phyloP scores from a whole-genome alignment of 139 green algal genomes.

The Chlorella sorokiniana region DNA sequence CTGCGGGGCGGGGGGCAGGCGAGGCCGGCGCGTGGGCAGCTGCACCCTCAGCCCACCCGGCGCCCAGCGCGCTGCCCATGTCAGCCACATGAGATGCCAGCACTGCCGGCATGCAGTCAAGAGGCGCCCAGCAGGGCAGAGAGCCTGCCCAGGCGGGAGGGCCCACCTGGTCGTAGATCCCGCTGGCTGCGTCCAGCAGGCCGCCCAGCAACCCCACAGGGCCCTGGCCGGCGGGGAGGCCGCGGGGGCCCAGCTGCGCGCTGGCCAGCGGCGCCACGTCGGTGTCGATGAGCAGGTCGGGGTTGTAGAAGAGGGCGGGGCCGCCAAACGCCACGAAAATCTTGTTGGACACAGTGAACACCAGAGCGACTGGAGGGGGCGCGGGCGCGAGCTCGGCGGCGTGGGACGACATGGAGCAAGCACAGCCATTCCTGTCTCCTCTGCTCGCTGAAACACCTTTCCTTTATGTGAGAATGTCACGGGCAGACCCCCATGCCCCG shows the following conservation, averaged over 20 bases:
- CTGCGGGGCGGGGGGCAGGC: neutral
- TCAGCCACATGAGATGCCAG: neutral
- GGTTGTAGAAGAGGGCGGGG: neutral
- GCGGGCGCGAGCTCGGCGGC: too few relatives aligned
- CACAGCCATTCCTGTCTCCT: too few relatives aligned
- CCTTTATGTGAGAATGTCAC: too few relatives aligned
- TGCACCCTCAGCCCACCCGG: neutral
- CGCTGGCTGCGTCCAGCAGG: neutral
- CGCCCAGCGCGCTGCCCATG: neutral
- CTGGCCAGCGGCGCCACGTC: neutral
- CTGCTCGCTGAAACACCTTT: too few relatives aligned
- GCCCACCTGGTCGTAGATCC: neutral
- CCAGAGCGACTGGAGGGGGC: neutral
- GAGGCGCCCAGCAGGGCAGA: too few relatives aligned
- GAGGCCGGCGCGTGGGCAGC: neutral
- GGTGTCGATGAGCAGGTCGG: neutral
- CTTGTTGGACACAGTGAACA: neutral
- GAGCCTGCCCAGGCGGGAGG: neutral
- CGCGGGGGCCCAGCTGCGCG: neutral
- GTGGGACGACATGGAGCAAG: neutral
- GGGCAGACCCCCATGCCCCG: too few relatives aligned
- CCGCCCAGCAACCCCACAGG: neutral
- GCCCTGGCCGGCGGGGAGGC: neutral
- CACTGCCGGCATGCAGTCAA: too few relatives aligned
- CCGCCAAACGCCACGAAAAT: neutral